Percentiles rank a stretch among this genome's conserved stretches.
Evolutionary conservation across 2,329 filamentous ascomycete genomes (phyloP).

Genomic region (Paecilomyces variotii): DNA sequence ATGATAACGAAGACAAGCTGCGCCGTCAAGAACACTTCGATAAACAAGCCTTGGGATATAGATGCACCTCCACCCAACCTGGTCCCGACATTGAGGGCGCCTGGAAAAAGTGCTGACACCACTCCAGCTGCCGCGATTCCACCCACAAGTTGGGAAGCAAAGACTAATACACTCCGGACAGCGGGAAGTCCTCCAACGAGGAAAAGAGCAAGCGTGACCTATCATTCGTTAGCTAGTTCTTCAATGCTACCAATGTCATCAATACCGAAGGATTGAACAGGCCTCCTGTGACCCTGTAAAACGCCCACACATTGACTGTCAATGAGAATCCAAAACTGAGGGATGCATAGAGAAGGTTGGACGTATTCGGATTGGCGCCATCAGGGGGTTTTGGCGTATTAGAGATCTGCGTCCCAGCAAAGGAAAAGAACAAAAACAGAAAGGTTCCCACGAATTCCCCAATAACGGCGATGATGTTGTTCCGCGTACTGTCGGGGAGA

Average conservation of each 20-base stretch:
- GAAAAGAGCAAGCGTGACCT: constrained; percentile 53
- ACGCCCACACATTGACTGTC: constrained; percentile 48
- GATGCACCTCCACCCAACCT: constrained; percentile 45
- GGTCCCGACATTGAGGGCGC: constrained; percentile 49
- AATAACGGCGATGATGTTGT: constrained; percentile 39
- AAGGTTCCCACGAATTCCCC: constrained; percentile 48
- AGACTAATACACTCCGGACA: constrained; percentile 44
- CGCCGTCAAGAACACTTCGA: constrained; percentile 59
- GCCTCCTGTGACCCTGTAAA: constrained; percentile 45
- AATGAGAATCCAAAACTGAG: constrained; percentile 41
- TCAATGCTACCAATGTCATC: too few relatives aligned
- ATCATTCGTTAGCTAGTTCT: background rate
- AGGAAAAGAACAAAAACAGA: constrained; percentile 43
- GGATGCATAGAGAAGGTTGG: constrained; percentile 35
- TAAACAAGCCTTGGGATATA: constrained; percentile 53
- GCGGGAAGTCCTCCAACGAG: constrained; percentile 51
- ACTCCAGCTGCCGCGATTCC: constrained; percentile 54
- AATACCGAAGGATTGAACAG: constrained; percentile 44
- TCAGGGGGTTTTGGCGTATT: constrained; percentile 27
- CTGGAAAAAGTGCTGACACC: constrained; percentile 51
- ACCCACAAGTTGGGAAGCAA: constrained; percentile 51
- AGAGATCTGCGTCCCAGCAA: constrained; percentile 40
- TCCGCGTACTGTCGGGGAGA: constrained; percentile 27
- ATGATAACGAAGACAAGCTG: constrained; percentile 58
- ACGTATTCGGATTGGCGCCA: constrained; percentile 26